Evolutionary conservation across 345 rosid species (phyloP), one percentile per base, ranked within the genome.

Genomic region (Theobroma cacao): DNA sequence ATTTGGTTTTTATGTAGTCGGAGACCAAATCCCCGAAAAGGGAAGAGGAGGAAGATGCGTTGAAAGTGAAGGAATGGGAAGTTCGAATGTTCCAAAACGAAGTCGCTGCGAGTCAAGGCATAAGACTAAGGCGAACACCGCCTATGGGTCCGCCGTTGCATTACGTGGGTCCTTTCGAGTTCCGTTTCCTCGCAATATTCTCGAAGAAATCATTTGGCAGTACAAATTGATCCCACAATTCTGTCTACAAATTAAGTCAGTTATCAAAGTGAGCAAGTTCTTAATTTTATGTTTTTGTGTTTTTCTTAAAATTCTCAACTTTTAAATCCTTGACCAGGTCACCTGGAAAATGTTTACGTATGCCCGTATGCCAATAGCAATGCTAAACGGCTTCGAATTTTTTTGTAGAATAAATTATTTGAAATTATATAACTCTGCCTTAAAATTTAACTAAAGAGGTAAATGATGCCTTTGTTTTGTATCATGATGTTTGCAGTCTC

Each of bases 201-300:
- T 96, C 38, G 98, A 94, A 87, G 97, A 96, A 80, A 96, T 96
- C 72, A 20, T 96, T 15, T 94, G 99, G 99, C 60, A 96, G n/a
- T n/a, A n/a, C n/a, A 65, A 38, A n/a, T 41, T 66, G 50, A 40
- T n/a, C 71, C 50, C 31, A 11, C 31, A 66, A 38, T 40, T 18
- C 20, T 22, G 31, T 66, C 50, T 22, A 26, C 13, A 9, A 64
- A 45, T 69, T 43, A 43, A 13, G 24, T 45, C 24, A 28, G 45
- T 45, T 28, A 43, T 68, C 53, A 22, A 22, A 43, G 38, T 69
- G 47, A 45, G 34, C 34, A 26, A 68, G 55, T 47, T 69, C 40
- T 14, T 69, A 26, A 26, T 45, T 69, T 28, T 12, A 14, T 24
- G 9, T n/a, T 28, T 5, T 1, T 0, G 2, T 60, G 56, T 26